Percentiles rank a stretch among this genome's conserved stretches.
Evolutionary conservation across 2,329 filamentous ascomycete species (phyloP).

Genomic region (Corniculantispora saksenae): DNA sequence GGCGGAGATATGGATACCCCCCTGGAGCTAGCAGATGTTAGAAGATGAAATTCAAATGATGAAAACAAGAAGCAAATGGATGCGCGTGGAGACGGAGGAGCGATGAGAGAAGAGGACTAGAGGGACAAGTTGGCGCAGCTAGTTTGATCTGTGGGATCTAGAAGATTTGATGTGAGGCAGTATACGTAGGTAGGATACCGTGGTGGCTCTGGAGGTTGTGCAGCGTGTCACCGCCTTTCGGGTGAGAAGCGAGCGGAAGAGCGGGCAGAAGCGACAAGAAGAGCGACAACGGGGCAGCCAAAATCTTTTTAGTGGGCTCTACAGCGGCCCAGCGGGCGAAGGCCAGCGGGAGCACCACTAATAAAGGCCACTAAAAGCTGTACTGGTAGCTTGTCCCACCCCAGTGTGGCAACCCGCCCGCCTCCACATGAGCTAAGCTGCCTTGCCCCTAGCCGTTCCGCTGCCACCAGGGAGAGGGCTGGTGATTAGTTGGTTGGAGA

Average conservation of each 20-base stretch:
- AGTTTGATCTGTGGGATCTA: neutral
- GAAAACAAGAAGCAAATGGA: neutral
- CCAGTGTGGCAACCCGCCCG: neutral
- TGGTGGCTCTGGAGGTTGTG: too few relatives aligned
- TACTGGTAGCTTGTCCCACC: neutral
- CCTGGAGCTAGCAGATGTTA: neutral
- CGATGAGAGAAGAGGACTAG: neutral
- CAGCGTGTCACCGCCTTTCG: neutral
- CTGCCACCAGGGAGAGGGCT: neutral
- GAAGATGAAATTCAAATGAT: neutral
- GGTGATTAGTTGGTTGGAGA: neutral
- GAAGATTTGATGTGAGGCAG: neutral
- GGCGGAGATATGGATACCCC: conserved; percentile 6
- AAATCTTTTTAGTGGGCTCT: neutral
- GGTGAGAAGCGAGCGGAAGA: neutral
- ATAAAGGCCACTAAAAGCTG: neutral
- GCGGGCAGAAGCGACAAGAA: neutral
- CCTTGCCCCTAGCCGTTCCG: neutral
- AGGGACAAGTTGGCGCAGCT: neutral
- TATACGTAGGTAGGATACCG: neutral
- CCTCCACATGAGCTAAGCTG: neutral
- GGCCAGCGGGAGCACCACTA: too few relatives aligned
- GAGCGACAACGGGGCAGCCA: too few relatives aligned
- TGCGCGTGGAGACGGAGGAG: neutral
- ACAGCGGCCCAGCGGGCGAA: neutral